Percentiles rank a stretch among this genome's conserved stretches.
phyloP scores from a whole-genome alignment of 257 asterid species.

The Ajuga chamaepitys region DNA sequence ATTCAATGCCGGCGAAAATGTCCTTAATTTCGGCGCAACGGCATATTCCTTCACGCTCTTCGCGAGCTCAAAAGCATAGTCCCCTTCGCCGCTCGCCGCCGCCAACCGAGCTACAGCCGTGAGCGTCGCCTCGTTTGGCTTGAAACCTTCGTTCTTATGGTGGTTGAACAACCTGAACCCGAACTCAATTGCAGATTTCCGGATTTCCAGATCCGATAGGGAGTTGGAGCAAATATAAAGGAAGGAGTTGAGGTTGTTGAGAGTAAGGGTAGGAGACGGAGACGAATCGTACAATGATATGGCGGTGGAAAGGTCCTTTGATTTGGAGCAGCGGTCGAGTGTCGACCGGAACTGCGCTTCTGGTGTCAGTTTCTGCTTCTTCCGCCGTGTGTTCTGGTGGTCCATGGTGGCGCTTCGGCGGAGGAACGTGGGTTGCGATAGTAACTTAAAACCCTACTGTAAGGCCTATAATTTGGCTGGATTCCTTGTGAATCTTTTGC shows the following conservation, averaged over 20 bases:
- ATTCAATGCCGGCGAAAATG: slow-evolving; percentile 67
- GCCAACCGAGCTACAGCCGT: slow-evolving; percentile 78
- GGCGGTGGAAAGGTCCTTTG: slow-evolving; percentile 66
- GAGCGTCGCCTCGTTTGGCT: slow-evolving; percentile 75
- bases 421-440: not conserved
- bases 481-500: not conserved
- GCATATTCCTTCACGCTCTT: slow-evolving; percentile 40
- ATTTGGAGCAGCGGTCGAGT: slow-evolving; percentile 59
- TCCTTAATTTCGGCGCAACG: slow-evolving; percentile 62
- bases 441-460: slow-evolving; percentile 8
- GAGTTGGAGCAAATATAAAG: slow-evolving; percentile 79
- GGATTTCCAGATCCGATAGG: slow-evolving; percentile 30
- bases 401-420: slow-evolving; percentile 35
- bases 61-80: slow-evolving; percentile 71
- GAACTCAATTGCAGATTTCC: slow-evolving; percentile 54
- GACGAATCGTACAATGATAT: slow-evolving; percentile 62
- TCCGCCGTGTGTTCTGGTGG: slow-evolving; percentile 38
- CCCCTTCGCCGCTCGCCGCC: slow-evolving; percentile 76
- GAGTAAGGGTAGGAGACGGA: slow-evolving; percentile 33
- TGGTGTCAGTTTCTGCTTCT: slow-evolving; percentile 61
- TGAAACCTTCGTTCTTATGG: slow-evolving; percentile 30
- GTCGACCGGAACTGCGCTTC: slow-evolving; percentile 67
- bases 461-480: not conserved
- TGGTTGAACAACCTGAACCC: slow-evolving; percentile 56
- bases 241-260: slow-evolving; percentile 67